phyloP scores from a whole-genome alignment of 2,329 filamentous ascomycete genomes.

The Fusarium domesticum region DNA sequence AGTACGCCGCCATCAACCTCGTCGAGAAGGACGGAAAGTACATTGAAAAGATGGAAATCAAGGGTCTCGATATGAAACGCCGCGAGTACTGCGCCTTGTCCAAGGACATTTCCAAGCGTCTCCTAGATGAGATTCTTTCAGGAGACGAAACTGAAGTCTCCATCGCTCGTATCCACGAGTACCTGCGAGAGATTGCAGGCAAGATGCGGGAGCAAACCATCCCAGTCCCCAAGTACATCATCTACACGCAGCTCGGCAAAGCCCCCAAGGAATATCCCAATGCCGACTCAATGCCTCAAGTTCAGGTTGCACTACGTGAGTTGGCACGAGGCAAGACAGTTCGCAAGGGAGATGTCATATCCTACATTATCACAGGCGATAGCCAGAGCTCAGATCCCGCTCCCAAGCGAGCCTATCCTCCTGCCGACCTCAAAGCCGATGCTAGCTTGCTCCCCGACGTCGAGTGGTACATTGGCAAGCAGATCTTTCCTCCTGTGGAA shows the following conservation, averaged over 20 bases:
- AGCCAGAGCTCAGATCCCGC: slow-evolving; percentile 63
- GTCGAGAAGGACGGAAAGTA: slow-evolving; percentile 86
- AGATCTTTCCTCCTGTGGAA: slow-evolving; percentile 96
- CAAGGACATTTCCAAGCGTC: slow-evolving; percentile 86
- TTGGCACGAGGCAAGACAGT: slow-evolving; percentile 82
- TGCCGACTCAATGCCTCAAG: slow-evolving; percentile 90
- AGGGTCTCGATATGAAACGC: slow-evolving; percentile 96
- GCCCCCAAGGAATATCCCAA: slow-evolving; percentile 91
- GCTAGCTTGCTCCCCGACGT: slow-evolving; percentile 78
- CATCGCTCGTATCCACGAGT: slow-evolving; percentile 87
- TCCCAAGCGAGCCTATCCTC: slow-evolving; percentile 85
- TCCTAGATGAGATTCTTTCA: slow-evolving; percentile 92
- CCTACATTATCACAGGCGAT: slow-evolving; percentile 87
- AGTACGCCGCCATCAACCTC: slow-evolving; percentile 96
- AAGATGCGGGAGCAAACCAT: slow-evolving; percentile 82
- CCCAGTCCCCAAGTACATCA: slow-evolving; percentile 85
- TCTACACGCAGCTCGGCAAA: slow-evolving; percentile 96
- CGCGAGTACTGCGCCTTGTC: slow-evolving; percentile 95
- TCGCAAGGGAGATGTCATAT: slow-evolving; percentile 92
- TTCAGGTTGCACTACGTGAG: slow-evolving; percentile 89
- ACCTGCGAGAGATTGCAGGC: slow-evolving; percentile 76
- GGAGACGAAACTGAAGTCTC: slow-evolving; percentile 88
- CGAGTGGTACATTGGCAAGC: slow-evolving; percentile 98
- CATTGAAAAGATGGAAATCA: slow-evolving; percentile 93
- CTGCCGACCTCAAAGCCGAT: slow-evolving; percentile 76